Percentiles rank a stretch among this genome's conserved stretches.
These are phyloP conservation scores for Trichoderma hamatum DNA, from an alignment of 2,329 filamentous ascomycete genomes.

Conservation along the genomic window DNA sequence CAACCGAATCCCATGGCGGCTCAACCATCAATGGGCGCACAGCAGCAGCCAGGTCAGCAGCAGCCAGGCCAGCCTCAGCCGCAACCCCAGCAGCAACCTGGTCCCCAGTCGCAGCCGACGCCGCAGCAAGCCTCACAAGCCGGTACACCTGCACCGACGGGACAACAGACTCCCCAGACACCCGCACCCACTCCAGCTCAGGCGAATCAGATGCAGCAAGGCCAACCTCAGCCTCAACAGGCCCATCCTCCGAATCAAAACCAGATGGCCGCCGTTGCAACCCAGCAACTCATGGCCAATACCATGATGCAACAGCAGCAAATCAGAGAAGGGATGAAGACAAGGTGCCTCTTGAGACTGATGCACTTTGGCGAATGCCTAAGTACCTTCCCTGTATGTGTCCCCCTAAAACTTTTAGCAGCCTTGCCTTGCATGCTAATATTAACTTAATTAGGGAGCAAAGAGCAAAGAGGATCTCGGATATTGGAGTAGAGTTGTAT, in stretches of 20 bases:
- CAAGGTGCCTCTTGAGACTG: conserved; percentile 61
- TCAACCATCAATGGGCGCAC: conserved; percentile 37
- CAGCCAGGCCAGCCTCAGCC: conserved; percentile 32
- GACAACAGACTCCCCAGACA: conserved; percentile 54
- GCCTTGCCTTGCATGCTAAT: conserved; percentile 25
- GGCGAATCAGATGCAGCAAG: conserved; percentile 37
- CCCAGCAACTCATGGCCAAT: conserved; percentile 43
- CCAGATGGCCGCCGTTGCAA: conserved; percentile 38
- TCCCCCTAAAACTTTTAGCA: background rate
- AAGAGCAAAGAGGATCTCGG: conserved; percentile 68
- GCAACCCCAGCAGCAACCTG: conserved; percentile 36
- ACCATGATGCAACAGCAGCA: conserved; percentile 51
- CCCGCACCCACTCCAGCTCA: conserved; percentile 46
- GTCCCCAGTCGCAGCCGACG: conserved; percentile 45
- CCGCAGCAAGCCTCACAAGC: conserved; percentile 49
- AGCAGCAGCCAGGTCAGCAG: conserved; percentile 29
- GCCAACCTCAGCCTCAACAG: conserved; percentile 40
- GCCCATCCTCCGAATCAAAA: conserved; percentile 35
- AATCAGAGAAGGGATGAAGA: conserved; percentile 56
- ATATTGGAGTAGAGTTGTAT: conserved; percentile 81
- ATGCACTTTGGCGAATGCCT: conserved; percentile 66
- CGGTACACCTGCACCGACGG: conserved; percentile 46
- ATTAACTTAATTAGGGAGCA: conserved; percentile 46
- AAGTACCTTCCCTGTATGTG: conserved; percentile 58
- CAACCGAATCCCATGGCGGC: conserved; percentile 47